Percentiles rank a stretch among this genome's conserved stretches.
Conservation (phyloP, 108 stramenopile species). For the Fragilaria crotonensis region DNA sequence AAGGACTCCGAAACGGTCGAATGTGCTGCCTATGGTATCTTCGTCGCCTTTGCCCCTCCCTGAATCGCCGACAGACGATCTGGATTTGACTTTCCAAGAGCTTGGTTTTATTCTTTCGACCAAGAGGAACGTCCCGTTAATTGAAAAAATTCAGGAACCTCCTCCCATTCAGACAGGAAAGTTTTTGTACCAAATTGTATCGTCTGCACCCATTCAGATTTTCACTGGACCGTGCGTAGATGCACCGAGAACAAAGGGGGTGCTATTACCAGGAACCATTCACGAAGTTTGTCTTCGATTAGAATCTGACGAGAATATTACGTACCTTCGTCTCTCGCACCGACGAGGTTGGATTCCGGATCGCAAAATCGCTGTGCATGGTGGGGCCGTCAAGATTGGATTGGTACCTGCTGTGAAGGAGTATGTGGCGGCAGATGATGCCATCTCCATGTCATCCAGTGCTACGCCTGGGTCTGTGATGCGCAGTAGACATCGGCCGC, state of each 20-base stretch:
- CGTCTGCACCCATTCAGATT: conserved; percentile 61
- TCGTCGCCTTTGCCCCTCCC: conserved; percentile 29
- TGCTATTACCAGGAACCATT: conserved; percentile 57
- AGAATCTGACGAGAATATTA: background rate
- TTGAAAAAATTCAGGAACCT: conserved; percentile 22
- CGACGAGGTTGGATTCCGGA: conserved; percentile 73
- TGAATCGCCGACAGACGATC: conserved; percentile 11
- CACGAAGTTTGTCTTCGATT: conserved; percentile 60
- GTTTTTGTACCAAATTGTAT: conserved; percentile 54
- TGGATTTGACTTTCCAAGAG: background rate
- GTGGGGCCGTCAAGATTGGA: conserved; percentile 2
- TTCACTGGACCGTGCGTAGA: conserved; percentile 60
- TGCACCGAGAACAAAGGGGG: conserved; percentile 49
- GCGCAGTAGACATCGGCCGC: conserved; percentile 4
- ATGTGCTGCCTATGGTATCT: conserved; percentile 8
- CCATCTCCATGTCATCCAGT: background rate
- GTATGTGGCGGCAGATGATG: conserved; percentile 1
- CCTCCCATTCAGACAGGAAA: conserved; percentile 42
- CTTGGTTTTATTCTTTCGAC: conserved; percentile 29
- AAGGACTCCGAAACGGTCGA: conserved; percentile 8
- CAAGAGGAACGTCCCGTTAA: conserved; percentile 19
- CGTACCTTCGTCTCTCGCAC: conserved; percentile 46
- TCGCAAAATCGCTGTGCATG: conserved; percentile 18
- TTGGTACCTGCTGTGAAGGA: conserved; percentile 5
- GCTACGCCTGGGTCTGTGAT: background rate